phyloP scores from a whole-genome alignment of 208 protist genomes.

The Leishmania tropica region DNA sequence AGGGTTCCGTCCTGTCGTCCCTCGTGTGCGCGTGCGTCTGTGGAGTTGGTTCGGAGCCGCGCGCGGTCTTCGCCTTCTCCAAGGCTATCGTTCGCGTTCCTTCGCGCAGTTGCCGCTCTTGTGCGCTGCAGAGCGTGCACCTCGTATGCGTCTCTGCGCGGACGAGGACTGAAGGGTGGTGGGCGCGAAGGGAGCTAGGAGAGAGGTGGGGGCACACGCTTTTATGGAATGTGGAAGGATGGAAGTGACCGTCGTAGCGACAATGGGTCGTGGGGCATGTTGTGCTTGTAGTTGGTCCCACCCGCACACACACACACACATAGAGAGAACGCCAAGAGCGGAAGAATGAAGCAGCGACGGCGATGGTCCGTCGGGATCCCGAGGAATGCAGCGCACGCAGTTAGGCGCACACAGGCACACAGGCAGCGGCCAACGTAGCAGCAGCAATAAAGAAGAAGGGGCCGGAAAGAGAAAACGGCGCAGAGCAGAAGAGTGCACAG shows the following conservation, averaged over 20 bases:
- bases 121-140: neutral
- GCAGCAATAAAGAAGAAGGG: neutral
- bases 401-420: neutral
- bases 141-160: slow-evolving; percentile 2
- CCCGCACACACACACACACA: neutral
- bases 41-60: neutral
- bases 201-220: neutral
- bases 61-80: neutral
- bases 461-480: neutral
- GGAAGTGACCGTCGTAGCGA: neutral
- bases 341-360: neutral
- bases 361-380: neutral
- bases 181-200: neutral
- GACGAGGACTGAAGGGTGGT: neutral
- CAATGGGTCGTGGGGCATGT: neutral
- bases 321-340: neutral
- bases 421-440: neutral
- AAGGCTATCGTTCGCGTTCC: neutral
- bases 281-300: neutral
- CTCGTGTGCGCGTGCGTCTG: slow-evolving; percentile 3
- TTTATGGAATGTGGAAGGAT: neutral
- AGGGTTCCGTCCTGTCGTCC: neutral
- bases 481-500: neutral
- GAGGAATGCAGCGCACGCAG: neutral
- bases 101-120: neutral